These are phyloP conservation scores for Urostyla sp. DNA, from an alignment of 73 alveolate genomes.

Conservation along the genomic window DNA sequence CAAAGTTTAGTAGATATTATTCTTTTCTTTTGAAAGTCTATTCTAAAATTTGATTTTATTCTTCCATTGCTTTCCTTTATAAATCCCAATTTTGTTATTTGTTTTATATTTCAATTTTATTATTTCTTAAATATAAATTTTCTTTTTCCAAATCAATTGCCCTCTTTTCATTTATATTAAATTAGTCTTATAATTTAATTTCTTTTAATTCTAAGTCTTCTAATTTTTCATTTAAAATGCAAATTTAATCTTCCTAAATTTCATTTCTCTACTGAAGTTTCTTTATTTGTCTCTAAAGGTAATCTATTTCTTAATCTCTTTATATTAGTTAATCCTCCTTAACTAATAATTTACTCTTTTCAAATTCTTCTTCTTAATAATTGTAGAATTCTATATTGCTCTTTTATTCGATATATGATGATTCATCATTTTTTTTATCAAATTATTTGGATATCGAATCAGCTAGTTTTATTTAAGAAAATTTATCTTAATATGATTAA, in stretches of 20 bases:
- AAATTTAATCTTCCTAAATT: not conserved
- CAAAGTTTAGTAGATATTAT: not conserved
- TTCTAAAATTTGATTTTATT: not conserved
- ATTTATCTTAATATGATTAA: too few relatives aligned
- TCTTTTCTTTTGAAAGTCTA: not conserved
- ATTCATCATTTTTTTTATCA: too few relatives aligned
- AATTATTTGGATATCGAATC: too few relatives aligned
- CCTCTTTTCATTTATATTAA: not conserved
- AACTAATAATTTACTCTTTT: too few relatives aligned
- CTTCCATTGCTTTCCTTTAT: not conserved
- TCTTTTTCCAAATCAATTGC: conserved; percentile 1
- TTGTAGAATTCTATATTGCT: too few relatives aligned
- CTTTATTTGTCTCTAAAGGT: not conserved
- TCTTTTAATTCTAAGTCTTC: not conserved
- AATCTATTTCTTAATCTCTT: not conserved
- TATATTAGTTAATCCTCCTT: too few relatives aligned
- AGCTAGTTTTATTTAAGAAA: too few relatives aligned
- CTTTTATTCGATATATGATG: too few relatives aligned
- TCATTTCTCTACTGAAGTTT: not conserved
- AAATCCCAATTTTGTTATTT: not conserved
- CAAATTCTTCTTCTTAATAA: too few relatives aligned
- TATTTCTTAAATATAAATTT: not conserved
- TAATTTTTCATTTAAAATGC: not conserved
- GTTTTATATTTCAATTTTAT: not conserved
- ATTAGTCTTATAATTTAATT: not conserved